Percentiles rank a stretch among this genome's conserved stretches.
Conservation (phyloP, 2,329 filamentous ascomycete species). For the Scedosporium boydii region DNA sequence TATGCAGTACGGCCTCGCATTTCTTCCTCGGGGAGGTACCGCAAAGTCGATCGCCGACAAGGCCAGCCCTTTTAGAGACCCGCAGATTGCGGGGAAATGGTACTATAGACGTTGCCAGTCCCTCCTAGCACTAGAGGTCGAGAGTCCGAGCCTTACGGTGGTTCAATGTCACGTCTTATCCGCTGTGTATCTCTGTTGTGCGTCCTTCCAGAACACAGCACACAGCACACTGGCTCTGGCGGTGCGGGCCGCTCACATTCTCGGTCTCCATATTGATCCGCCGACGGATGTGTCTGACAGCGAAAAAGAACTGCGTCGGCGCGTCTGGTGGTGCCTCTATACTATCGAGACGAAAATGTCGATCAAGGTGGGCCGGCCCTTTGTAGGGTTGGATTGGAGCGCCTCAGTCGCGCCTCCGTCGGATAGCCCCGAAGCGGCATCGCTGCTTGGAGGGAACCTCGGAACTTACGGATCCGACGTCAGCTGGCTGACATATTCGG, state of each 20-base stretch:
- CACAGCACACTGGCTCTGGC: slow-evolving; percentile 27
- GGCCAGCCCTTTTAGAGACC: slow-evolving; percentile 16
- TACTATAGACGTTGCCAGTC: slow-evolving; percentile 37
- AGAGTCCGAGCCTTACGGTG: slow-evolving; percentile 35
- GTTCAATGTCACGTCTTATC: slow-evolving; percentile 38
- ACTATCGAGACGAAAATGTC: slow-evolving; percentile 32
- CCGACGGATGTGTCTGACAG: slow-evolving; percentile 16
- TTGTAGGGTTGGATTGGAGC: slow-evolving; percentile 8
- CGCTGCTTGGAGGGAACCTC: not conserved
- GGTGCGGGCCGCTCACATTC: slow-evolving; percentile 29
- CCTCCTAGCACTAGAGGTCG: slow-evolving; percentile 31
- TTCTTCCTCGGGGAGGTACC: slow-evolving; percentile 14
- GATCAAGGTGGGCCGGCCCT: slow-evolving; percentile 35
- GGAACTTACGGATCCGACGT: not conserved
- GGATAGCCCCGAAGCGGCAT: not conserved
- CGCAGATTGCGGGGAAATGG: slow-evolving; percentile 32
- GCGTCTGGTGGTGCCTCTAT: slow-evolving; percentile 41
- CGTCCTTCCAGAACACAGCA: slow-evolving; percentile 36
- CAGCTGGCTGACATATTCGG: slow-evolving; percentile 1
- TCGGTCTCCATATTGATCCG: slow-evolving; percentile 36
- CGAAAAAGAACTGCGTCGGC: slow-evolving; percentile 30
- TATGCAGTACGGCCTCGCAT: slow-evolving; percentile 35
- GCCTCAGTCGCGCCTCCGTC: not conserved
- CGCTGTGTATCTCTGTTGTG: slow-evolving; percentile 34
- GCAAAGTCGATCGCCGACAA: slow-evolving; percentile 7